These are phyloP conservation scores for Hypoxylon sp. DNA, from an alignment of 2,329 filamentous ascomycete species.

Conservation along the genomic window DNA sequence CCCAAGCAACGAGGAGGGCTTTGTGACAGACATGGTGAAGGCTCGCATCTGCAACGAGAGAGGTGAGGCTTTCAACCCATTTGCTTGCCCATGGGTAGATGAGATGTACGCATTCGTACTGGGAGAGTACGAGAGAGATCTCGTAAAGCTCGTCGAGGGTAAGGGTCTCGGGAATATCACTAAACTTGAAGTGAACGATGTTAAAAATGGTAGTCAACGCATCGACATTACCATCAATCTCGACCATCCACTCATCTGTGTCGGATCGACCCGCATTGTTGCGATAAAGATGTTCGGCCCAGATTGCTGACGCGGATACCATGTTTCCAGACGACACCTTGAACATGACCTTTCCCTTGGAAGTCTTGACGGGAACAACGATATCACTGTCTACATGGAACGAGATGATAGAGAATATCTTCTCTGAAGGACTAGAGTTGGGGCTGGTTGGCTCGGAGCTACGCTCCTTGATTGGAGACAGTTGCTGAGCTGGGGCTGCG, in stretches of 20 bases:
- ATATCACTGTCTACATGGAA: slow-evolving; percentile 38
- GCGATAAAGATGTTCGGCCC: slow-evolving; percentile 41
- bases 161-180: slow-evolving; percentile 34
- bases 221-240: slow-evolving; percentile 37
- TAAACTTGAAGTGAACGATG: slow-evolving; percentile 50
- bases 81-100: slow-evolving; percentile 48
- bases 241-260: slow-evolving; percentile 29
- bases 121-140: slow-evolving; percentile 36
- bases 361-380: slow-evolving; percentile 12
- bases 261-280: slow-evolving; percentile 4
- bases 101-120: slow-evolving; percentile 48
- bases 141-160: slow-evolving; percentile 47
- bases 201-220: slow-evolving; percentile 44
- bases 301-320: slow-evolving; percentile 45
- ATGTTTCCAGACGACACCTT: slow-evolving; percentile 43
- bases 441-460: neutral
- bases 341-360: slow-evolving; percentile 12
- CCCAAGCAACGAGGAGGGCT: slow-evolving; percentile 47
- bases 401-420: neutral
- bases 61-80: slow-evolving; percentile 41
- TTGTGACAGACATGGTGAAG: slow-evolving; percentile 44
- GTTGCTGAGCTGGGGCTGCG: neutral
- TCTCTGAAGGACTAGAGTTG: neutral
- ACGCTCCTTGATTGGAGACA: slow-evolving; percentile 1
- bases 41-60: slow-evolving; percentile 17